Evolutionary conservation across 805 yeast genomes (phyloP), one percentile per base, ranked within the genome.

Genomic region (Wickerhamomyces ciferrii): DNA sequence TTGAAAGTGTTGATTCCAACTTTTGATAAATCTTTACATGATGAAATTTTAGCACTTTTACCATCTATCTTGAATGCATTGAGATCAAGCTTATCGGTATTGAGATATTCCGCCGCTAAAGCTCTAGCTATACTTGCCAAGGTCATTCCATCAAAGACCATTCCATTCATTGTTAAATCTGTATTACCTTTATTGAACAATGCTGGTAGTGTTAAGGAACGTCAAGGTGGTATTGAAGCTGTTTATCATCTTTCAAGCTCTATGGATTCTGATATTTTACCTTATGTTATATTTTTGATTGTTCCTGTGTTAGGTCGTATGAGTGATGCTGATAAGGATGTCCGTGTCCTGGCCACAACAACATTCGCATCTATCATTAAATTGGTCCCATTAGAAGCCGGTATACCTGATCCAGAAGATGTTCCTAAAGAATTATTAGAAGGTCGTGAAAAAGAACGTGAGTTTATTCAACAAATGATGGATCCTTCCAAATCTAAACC

Each of bases 281-380:
- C 99, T 0, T 94, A 92, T 64, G 91, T 94, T 42, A 96, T 94
- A 34, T 94, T 94, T 63, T 76, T 94, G 56, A 89, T 94, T 63
- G 98, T 95, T 24, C 99, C 99, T 11, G 89, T 94, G 4, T 71
- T 94, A 55, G 99, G 99, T 40, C 78, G 99, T 60, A 94, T 94
- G 99, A 91, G 97, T 73, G 99, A 94, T 65, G 74, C 96, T 2
- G 88, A 92, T 60, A 76, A 75, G 44, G 96, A 88, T 60, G 84
- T 91, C n/a, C 79, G 99, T 57, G 75, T 85, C 17, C 68, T 95
- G 45, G 95, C 99, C 0, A 92, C 99, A 0, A 89, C 97, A 0
- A 88, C 99, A 0, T 94, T 94, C 75, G 99, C 99, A 0, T 84
- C 96, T 0, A 88, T 94, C 48, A 92, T 94, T 55, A 94, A 92